Conservation (phyloP, 2,329 filamentous ascomycete genomes). For the Stachybotrys elegans region DNA sequence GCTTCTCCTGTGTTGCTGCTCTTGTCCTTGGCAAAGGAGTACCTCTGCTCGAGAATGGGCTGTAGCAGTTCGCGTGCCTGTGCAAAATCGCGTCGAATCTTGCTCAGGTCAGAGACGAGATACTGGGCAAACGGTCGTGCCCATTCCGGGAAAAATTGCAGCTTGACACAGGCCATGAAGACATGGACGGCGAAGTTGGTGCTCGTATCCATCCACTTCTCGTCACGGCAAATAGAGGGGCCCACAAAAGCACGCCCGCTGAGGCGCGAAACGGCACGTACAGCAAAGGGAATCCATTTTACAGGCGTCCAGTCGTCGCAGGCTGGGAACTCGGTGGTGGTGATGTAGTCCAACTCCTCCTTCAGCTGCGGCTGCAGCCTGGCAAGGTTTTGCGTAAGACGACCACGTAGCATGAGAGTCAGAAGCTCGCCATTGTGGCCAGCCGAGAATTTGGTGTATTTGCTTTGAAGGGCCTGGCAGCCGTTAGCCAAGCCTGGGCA, state of each 20-base stretch:
- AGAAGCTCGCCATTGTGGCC: constrained; percentile 41
- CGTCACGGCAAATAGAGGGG: constrained; percentile 41
- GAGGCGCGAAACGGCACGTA: constrained; percentile 47
- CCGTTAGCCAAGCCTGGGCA: constrained; percentile 8
- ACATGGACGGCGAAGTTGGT: constrained; percentile 46
- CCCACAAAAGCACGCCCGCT: constrained; percentile 51
- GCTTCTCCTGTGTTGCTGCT: constrained; percentile 23
- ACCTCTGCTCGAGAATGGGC: constrained; percentile 41
- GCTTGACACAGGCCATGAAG: constrained; percentile 41
- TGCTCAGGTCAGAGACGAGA: constrained; percentile 39
- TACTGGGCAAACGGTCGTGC: constrained; percentile 40
- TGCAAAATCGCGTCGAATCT: constrained; percentile 37
- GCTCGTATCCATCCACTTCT: constrained; percentile 49
- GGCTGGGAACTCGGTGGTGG: constrained; percentile 41
- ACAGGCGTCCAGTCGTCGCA: constrained; percentile 52
- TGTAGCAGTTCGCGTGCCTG: constrained; percentile 36
- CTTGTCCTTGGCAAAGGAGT: constrained; percentile 33
- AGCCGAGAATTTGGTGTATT: constrained; percentile 45
- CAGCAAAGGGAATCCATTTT: constrained; percentile 45
- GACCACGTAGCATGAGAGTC: constrained; percentile 38
- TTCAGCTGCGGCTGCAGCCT: constrained; percentile 41
- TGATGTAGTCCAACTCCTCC: constrained; percentile 39
- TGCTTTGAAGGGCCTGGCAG: constrained; percentile 41
- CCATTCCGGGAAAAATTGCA: constrained; percentile 49
- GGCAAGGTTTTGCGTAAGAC: constrained; percentile 41